phyloP scores from a whole-genome alignment of 2,329 filamentous ascomycete species.

The Nothomitra cinnamomea region DNA sequence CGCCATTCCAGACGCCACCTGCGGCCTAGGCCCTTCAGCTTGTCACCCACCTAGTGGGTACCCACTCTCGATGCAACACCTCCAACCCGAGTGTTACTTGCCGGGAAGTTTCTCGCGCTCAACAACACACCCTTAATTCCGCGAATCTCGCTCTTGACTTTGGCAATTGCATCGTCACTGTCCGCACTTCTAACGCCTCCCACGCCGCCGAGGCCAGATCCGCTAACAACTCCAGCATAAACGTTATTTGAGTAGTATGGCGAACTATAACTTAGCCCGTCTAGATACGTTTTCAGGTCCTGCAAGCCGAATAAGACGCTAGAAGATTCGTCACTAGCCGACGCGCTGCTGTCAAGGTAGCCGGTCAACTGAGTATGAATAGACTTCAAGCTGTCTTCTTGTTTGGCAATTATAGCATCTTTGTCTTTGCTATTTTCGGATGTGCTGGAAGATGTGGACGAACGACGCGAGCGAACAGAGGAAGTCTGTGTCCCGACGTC shows the following conservation, averaged over 20 bases:
- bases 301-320: slow-evolving; percentile 19
- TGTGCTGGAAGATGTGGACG: slow-evolving; percentile 12
- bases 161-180: slow-evolving; percentile 49
- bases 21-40: background rate
- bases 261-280: slow-evolving; percentile 35
- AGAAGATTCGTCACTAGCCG: background rate
- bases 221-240: slow-evolving; percentile 23
- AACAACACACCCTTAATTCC: slow-evolving; percentile 65
- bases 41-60: background rate
- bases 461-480: slow-evolving; percentile 27
- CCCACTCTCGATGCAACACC: background rate
- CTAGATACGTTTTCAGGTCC: slow-evolving; percentile 48
- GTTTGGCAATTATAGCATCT: slow-evolving; percentile 12
- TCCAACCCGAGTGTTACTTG: background rate
- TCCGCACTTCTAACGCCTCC: slow-evolving; percentile 34
- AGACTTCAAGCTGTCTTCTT: background rate
- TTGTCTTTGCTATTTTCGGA: slow-evolving; percentile 25
- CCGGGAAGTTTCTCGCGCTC: slow-evolving; percentile 55
- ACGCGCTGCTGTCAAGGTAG: background rate
- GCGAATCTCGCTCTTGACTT: slow-evolving; percentile 57
- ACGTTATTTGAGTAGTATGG: slow-evolving; percentile 18
- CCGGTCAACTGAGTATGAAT: background rate
- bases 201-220: slow-evolving; percentile 16
- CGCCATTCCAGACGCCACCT: too few relatives aligned
- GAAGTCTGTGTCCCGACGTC: slow-evolving; percentile 69